Conservation (phyloP, 352 stramenopile species). For the Pythium volutum region DNA sequence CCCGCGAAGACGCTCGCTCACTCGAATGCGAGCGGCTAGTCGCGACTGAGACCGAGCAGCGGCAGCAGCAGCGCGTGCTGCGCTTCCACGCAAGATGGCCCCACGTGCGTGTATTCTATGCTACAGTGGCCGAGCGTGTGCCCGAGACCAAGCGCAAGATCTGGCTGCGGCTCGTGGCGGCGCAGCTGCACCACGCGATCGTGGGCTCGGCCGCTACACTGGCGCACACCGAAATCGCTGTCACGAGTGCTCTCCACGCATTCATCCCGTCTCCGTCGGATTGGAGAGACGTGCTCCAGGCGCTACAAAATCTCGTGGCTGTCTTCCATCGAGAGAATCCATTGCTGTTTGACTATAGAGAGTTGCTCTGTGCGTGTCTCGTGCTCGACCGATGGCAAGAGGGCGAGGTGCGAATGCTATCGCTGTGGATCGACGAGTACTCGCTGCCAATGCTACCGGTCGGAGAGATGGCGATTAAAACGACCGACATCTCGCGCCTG, state of each 20-base stretch:
- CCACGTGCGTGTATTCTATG: conserved; percentile 48
- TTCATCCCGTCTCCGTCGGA: conserved; percentile 1
- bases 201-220: conserved; percentile 18
- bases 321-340: conserved; percentile 30
- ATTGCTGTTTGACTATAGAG: conserved; percentile 36
- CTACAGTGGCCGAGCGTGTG: conserved; percentile 28
- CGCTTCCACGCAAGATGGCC: conserved; percentile 45
- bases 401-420: conserved; percentile 39
- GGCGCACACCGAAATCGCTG: conserved; percentile 40
- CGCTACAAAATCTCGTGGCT: conserved; percentile 30
- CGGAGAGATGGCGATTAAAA: conserved; percentile 28
- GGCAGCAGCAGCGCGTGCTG: conserved; percentile 32
- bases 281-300: conserved; percentile 19
- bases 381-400: conserved; percentile 55
- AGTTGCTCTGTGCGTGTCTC: conserved; percentile 40
- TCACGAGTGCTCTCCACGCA: conserved; percentile 29
- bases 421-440: conserved; percentile 60
- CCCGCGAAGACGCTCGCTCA: conserved; percentile 30
- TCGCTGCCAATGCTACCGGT: conserved; percentile 14
- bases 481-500: conserved; percentile 27
- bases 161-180: conserved; percentile 20
- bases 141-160: conserved; percentile 13
- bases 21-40: conserved; percentile 25
- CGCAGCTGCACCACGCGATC: conserved; percentile 16
- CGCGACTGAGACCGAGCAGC: conserved; percentile 24